Evolutionary conservation across 352 stramenopile genomes (phyloP).

Genomic region (Phytophthora capsici): DNA sequence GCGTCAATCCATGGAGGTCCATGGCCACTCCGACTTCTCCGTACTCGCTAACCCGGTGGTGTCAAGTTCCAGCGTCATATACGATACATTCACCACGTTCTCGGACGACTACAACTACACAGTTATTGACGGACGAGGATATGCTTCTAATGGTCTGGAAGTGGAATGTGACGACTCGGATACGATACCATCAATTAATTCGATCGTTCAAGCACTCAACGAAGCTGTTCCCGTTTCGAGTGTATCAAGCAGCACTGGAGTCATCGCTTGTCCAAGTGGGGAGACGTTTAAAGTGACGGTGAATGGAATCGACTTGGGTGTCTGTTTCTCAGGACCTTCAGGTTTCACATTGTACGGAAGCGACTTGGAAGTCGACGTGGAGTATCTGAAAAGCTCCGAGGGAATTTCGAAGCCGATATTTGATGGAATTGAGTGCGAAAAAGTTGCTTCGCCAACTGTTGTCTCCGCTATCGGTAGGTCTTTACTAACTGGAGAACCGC

Average conservation of each 20-base stretch:
- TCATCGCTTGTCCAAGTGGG: constrained; percentile 24
- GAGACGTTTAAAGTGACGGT: constrained; percentile 34
- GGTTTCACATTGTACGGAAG: constrained; percentile 23
- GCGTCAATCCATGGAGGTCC: constrained; percentile 35
- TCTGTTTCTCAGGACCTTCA: constrained; percentile 25
- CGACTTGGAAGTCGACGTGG: constrained; percentile 28
- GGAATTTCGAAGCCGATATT: constrained; percentile 15
- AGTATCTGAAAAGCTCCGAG: constrained; percentile 15
- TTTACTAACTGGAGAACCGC: constrained; percentile 23
- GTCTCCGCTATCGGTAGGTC: constrained; percentile 21
- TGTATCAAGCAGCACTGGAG: constrained; percentile 2
- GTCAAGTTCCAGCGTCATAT: constrained; percentile 25
- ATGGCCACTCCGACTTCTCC: constrained; percentile 37
- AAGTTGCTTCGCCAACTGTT: constrained; percentile 3
- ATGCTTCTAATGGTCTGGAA: constrained; percentile 16
- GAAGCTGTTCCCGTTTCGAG: constrained; percentile 18
- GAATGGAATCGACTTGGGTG: constrained; percentile 28
- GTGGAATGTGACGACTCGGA: constrained; percentile 22
- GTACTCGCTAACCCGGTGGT: constrained; percentile 34
- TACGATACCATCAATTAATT: constrained; percentile 29
- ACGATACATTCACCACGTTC: constrained; percentile 34
- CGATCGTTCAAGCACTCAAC: constrained; percentile 29
- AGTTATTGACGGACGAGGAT: constrained; percentile 32
- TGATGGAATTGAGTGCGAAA: constrained; percentile 8
- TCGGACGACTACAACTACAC: constrained; percentile 36